Evolutionary conservation across 495 filamentous ascomycete species (phyloP), one percentile per base, ranked within the genome.

Genomic region (Penicillium bialowiezense): DNA sequence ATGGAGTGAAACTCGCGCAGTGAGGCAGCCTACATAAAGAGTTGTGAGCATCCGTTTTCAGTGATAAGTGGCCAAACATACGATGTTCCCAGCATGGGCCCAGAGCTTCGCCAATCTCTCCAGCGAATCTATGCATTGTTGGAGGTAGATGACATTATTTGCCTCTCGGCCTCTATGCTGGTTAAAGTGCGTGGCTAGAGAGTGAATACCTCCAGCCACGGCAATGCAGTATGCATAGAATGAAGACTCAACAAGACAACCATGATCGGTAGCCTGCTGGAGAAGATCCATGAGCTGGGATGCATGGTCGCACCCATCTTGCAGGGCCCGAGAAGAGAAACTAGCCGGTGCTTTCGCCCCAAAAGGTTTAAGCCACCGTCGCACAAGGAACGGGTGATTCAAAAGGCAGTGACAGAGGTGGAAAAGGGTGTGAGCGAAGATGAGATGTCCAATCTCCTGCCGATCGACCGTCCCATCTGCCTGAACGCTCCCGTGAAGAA

Each of bases 321-420:
- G 50, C 2, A 63, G 54, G 1, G 58, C 45, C 3, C 57, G 59
- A 5, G 47, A 9, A 9, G 43, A 40, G 34, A 68, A 68, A 36
- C 56, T 65, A 41, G 37, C 19, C 0, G 60, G 63, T 2, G 53
- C 55, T 15, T 60, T 59, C 8, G 44, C 33, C 0, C 51, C 60
- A 19, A 58, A 62, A 5, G 45, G 38, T n/a, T 48, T 56, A 7
- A 68, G 37, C 1, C 56, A 51, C 20, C 49, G 35, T 5, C 52
- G 56, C 7, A 65, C 13, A 2, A 65, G 34, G 20, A 70, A 64
- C 0, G 59, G 64, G 20, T 70, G 64, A 32, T 64, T 58, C 6
- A 70, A 29, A 3, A 70, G 44, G 43, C 64, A 70, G 29, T 65
- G 59, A 8, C 62, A 62, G 3, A 65, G 47, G 19, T 67, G 64